phyloP scores from a whole-genome alignment of 2,329 filamentous ascomycete genomes.

The Epichloe uncinata region DNA sequence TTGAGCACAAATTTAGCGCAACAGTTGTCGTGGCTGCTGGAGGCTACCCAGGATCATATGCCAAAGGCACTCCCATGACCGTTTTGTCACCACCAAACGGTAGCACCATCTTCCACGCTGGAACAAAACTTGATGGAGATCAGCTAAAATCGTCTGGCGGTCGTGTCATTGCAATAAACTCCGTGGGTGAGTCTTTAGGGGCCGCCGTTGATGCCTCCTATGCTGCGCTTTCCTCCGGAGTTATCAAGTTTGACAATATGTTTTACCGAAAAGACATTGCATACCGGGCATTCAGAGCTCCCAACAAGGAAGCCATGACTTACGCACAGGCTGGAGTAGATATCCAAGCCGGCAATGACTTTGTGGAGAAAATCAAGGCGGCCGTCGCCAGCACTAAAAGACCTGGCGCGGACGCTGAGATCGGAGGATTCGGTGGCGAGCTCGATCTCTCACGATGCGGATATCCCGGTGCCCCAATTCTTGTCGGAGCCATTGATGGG shows the following conservation, averaged over 20 bases:
- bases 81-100: constrained; percentile 31
- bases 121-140: constrained; percentile 53
- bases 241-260: constrained; percentile 74
- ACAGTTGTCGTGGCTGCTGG: constrained; percentile 91
- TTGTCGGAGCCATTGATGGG: constrained; percentile 92
- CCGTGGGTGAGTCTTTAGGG: constrained; percentile 57
- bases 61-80: constrained; percentile 56
- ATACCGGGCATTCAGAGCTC: constrained; percentile 50
- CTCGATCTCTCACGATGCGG: constrained; percentile 52
- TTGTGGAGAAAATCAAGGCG: constrained; percentile 83
- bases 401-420: constrained; percentile 80
- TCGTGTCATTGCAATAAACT: constrained; percentile 85
- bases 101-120: constrained; percentile 81
- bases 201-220: constrained; percentile 81
- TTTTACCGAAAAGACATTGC: constrained; percentile 91
- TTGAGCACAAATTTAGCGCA: constrained; percentile 61
- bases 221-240: constrained; percentile 52
- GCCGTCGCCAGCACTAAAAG: constrained; percentile 76
- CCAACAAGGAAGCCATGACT: constrained; percentile 49
- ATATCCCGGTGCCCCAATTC: constrained; percentile 59
- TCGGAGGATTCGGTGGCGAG: constrained; percentile 83
- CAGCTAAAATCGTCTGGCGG: constrained; percentile 70
- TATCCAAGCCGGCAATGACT: constrained; percentile 85
- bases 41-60: constrained; percentile 79
- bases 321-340: constrained; percentile 90